Conservation (phyloP, 371 early-diverging fungal species). For the Sporodiniella umbellata region DNA sequence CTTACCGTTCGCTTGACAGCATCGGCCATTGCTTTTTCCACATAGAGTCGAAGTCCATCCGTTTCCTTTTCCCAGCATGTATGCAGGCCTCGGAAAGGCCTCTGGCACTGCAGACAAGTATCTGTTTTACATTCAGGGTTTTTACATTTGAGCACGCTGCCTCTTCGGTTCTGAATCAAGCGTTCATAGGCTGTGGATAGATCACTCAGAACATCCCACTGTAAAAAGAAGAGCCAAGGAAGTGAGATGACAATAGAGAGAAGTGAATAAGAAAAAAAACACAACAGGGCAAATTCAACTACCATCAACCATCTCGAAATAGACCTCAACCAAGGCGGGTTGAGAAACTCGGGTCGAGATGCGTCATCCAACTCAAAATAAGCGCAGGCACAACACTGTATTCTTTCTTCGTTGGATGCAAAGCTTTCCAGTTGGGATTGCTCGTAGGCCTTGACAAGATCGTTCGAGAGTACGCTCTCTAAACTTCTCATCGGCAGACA, state of each 20-base stretch:
- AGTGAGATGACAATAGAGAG: conserved; percentile 1
- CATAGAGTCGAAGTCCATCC: conserved; percentile 57
- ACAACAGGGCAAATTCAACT: conserved; percentile 15
- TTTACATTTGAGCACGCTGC: conserved; percentile 45
- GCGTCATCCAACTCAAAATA: conserved; percentile 52
- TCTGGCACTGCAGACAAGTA: conserved; percentile 50
- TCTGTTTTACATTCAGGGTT: conserved; percentile 42
- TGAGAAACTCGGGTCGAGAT: too few relatives aligned
- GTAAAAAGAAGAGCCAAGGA: not conserved
- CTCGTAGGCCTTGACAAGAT: conserved; percentile 41
- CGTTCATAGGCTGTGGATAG: conserved; percentile 32
- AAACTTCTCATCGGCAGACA: conserved; percentile 26
- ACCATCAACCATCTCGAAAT: conserved; percentile 27
- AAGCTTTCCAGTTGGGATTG: conserved; percentile 38
- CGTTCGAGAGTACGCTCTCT: conserved; percentile 22
- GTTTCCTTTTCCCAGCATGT: conserved; percentile 54
- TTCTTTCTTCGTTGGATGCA: conserved; percentile 11
- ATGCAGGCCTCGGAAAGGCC: conserved; percentile 48
- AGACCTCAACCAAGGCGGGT: not conserved
- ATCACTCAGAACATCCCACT: conserved; percentile 37
- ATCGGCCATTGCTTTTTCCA: conserved; percentile 67
- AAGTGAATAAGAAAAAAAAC: not conserved
- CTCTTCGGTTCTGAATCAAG: conserved; percentile 26
- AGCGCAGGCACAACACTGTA: conserved; percentile 51
- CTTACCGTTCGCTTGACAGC: conserved; percentile 67